Evolutionary conservation across 1,139 yeast genomes (phyloP).

Genomic region (Yamadazyma dendronema): DNA sequence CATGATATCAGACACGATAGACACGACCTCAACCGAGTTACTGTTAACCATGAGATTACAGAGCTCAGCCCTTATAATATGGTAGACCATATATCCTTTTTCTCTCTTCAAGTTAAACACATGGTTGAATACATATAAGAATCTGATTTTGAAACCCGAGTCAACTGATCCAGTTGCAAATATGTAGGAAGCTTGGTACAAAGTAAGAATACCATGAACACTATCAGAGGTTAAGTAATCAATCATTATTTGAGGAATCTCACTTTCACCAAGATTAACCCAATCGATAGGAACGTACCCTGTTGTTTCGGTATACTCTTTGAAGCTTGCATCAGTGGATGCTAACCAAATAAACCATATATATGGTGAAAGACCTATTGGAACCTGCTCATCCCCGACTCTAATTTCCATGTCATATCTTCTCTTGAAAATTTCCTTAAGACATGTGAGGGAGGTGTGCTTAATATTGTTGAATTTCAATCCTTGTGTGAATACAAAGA

Average conservation of each 20-base stretch:
- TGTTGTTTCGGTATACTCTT: constrained; percentile 43
- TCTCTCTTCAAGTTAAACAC: constrained; percentile 36
- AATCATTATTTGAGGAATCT: constrained; percentile 47
- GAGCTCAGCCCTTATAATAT: constrained; percentile 39
- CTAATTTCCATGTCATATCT: constrained; percentile 27
- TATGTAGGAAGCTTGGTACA: constrained; percentile 48
- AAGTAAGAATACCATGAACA: constrained; percentile 42
- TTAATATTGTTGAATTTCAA: constrained; percentile 61
- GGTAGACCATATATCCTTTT: constrained; percentile 46
- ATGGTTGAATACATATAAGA: constrained; percentile 48
- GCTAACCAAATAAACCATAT: constrained; percentile 57
- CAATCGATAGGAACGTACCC: constrained; percentile 33
- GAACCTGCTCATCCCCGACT: constrained; percentile 7
- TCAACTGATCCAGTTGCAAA: constrained; percentile 49
- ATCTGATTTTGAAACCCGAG: constrained; percentile 47
- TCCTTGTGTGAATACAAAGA: constrained; percentile 58
- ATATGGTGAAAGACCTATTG: constrained; percentile 33
- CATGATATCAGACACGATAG: constrained; percentile 29
- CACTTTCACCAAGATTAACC: constrained; percentile 28
- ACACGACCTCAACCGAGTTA: constrained; percentile 27
- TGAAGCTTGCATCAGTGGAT: constrained; percentile 48
- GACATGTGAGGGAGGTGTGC: constrained; percentile 51
- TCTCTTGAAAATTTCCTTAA: constrained; percentile 49
- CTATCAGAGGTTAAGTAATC: constrained; percentile 48
- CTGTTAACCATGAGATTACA: constrained; percentile 35